Conservation (phyloP, 768 basidiomycete genomes). For the Lactarius pseudohatsudake region DNA sequence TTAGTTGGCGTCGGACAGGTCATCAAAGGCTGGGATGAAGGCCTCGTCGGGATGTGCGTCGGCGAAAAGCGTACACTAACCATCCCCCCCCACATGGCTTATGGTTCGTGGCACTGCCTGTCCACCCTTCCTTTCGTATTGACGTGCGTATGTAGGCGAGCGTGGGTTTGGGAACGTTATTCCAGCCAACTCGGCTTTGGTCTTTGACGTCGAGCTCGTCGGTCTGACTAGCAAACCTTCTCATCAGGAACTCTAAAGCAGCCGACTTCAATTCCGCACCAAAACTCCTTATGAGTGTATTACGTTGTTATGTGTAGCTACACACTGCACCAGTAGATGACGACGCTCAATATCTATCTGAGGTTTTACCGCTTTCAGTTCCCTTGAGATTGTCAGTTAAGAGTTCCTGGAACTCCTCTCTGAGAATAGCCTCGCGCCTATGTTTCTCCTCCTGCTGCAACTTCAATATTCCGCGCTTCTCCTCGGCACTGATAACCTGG, state of each 20-base stretch:
- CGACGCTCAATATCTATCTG: conserved; percentile 1
- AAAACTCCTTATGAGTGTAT: neutral
- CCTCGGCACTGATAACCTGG: conserved; percentile 98
- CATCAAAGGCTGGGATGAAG: conserved; percentile 84
- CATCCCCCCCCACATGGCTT: conserved; percentile 77
- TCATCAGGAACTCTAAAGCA: conserved; percentile 51
- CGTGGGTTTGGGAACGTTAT: conserved; percentile 78
- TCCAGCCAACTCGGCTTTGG: conserved; percentile 73
- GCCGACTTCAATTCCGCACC: neutral
- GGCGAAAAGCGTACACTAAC: conserved; percentile 86
- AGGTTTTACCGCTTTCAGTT: conserved; percentile 33
- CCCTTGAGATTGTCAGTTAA: conserved; percentile 73
- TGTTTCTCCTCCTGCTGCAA: conserved; percentile 92
- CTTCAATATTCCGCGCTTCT: conserved; percentile 95
- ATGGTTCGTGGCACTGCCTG: conserved; percentile 55
- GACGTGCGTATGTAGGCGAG: conserved; percentile 46
- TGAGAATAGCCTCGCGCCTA: conserved; percentile 83
- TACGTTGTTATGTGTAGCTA: neutral
- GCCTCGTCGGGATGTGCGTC: conserved; percentile 81
- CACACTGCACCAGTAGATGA: neutral
- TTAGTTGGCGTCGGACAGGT: conserved; percentile 79
- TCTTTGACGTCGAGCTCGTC: conserved; percentile 87
- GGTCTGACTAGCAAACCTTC: conserved; percentile 47
- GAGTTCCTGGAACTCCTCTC: conserved; percentile 87
- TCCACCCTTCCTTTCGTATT: neutral